Conservation (phyloP, 2,329 filamentous ascomycete species). For the Elsinoe arachidis region DNA sequence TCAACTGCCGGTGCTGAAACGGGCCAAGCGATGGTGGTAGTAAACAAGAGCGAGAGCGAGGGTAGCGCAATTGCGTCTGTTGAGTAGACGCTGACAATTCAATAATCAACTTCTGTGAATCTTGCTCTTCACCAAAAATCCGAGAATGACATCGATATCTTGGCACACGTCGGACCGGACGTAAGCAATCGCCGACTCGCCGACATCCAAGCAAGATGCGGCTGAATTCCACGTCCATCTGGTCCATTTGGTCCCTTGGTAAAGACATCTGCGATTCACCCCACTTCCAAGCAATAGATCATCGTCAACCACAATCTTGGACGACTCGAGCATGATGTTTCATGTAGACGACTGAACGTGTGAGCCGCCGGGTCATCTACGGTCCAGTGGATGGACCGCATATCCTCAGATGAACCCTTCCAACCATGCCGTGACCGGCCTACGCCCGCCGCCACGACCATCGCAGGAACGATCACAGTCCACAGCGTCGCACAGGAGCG, state of each 20-base stretch:
- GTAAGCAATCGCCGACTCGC: neutral
- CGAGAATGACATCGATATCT: conserved; percentile 8
- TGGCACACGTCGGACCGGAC: neutral
- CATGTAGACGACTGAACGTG: neutral
- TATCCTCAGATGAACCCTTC: neutral
- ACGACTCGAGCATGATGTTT: neutral
- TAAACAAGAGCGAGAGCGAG: too few relatives aligned
- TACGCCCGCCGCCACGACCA: conserved; percentile 10
- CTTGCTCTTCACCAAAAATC: neutral
- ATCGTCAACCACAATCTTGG: neutral
- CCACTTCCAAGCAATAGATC: neutral
- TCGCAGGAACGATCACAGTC: conserved; percentile 23
- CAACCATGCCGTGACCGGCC: conserved; percentile 6
- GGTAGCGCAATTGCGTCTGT: too few relatives aligned
- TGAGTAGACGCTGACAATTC: neutral
- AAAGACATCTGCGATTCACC: neutral
- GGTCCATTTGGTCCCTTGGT: neutral
- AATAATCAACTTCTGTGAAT: neutral
- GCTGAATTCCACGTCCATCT: neutral
- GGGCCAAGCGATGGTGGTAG: too few relatives aligned
- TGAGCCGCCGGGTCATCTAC: neutral
- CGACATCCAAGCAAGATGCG: neutral
- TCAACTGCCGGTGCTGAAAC: too few relatives aligned
- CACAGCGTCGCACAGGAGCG: conserved; percentile 27
- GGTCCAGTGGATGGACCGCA: neutral